Conservation (phyloP, 768 basidiomycete species). For the Panus rudis region DNA sequence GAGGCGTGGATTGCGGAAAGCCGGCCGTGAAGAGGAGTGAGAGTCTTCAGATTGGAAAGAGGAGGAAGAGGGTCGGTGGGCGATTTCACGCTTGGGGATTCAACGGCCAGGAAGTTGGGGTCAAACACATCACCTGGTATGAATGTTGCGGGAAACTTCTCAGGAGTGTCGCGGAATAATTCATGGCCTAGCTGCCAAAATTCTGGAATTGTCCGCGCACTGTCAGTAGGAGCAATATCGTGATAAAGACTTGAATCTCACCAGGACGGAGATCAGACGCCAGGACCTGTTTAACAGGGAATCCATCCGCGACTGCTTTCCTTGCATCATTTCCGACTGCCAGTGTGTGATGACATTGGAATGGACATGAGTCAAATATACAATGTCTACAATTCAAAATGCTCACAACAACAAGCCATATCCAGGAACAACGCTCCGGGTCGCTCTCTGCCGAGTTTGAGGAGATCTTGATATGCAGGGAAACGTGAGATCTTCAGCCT, state of each 20-base stretch:
- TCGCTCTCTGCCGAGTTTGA: constrained; percentile 31
- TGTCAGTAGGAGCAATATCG: background rate
- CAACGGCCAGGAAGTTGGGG: constrained; percentile 30
- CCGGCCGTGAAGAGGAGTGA: constrained; percentile 34
- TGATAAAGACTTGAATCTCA: constrained; percentile 6
- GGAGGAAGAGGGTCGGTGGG: constrained; percentile 9
- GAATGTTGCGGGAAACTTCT: constrained; percentile 49
- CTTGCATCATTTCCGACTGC: constrained; percentile 37
- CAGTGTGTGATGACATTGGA: background rate
- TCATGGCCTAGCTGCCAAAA: constrained; percentile 60
- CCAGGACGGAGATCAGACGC: constrained; percentile 33
- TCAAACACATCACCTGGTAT: constrained; percentile 50
- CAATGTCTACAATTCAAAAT: background rate
- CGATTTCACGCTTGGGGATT: background rate
- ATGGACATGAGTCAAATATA: background rate
- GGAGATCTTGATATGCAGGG: constrained; percentile 21
- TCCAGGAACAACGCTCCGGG: constrained; percentile 35
- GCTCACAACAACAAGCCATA: constrained; percentile 38
- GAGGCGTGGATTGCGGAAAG: constrained; percentile 44
- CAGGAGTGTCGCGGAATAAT: constrained; percentile 46
- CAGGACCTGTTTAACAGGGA: constrained; percentile 31
- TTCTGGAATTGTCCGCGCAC: constrained; percentile 24
- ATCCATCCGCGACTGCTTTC: constrained; percentile 36
- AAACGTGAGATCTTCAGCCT: constrained; percentile 20
- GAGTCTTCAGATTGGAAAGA: constrained; percentile 31